These are phyloP conservation scores for Sporothrix globosa DNA, from an alignment of 2,329 filamentous ascomycete species.

Conservation along the genomic window DNA sequence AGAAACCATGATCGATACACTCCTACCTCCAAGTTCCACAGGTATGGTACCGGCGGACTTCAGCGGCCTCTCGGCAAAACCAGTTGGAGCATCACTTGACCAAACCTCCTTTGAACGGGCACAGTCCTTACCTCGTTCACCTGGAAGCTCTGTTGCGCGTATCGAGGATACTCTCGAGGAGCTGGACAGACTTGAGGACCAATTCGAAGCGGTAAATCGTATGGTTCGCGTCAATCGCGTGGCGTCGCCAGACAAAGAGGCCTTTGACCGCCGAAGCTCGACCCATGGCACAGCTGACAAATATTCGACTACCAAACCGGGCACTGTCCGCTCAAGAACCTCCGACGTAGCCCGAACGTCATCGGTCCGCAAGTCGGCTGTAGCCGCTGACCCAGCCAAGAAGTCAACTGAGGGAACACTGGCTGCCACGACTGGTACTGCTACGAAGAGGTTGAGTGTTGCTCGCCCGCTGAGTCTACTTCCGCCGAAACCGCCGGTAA, in stretches of 20 bases:
- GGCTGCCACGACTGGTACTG: conserved; percentile 32
- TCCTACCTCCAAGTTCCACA: conserved; percentile 21
- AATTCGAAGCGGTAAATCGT: conserved; percentile 59
- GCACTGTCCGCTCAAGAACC: conserved; percentile 47
- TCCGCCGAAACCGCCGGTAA: conserved; percentile 52
- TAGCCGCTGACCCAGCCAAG: conserved; percentile 46
- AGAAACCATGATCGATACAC: conserved; percentile 33
- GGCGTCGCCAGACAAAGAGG: conserved; percentile 42
- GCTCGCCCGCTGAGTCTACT: conserved; percentile 49
- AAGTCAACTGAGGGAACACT: conserved; percentile 31
- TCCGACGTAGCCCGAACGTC: conserved; percentile 42
- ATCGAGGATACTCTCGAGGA: conserved; percentile 68
- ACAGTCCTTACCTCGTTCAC: conserved; percentile 32
- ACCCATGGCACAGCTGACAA: conserved; percentile 14
- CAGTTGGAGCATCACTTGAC: conserved; percentile 18
- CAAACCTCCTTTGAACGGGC: conserved; percentile 9
- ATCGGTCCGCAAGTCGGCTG: conserved; percentile 50
- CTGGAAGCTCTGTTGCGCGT: conserved; percentile 41
- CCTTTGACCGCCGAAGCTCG: conserved; percentile 12
- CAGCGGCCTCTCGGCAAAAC: conserved; percentile 26
- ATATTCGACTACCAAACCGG: conserved; percentile 39
- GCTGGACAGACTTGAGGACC: conserved; percentile 63
- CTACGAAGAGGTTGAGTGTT: conserved; percentile 40
- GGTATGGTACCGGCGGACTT: conserved; percentile 1
- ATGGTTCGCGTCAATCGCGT: conserved; percentile 45